Percentiles rank a stretch among this genome's conserved stretches.
phyloP scores from a whole-genome alignment of 495 filamentous ascomycete genomes.

The Penicillium goetzii region DNA sequence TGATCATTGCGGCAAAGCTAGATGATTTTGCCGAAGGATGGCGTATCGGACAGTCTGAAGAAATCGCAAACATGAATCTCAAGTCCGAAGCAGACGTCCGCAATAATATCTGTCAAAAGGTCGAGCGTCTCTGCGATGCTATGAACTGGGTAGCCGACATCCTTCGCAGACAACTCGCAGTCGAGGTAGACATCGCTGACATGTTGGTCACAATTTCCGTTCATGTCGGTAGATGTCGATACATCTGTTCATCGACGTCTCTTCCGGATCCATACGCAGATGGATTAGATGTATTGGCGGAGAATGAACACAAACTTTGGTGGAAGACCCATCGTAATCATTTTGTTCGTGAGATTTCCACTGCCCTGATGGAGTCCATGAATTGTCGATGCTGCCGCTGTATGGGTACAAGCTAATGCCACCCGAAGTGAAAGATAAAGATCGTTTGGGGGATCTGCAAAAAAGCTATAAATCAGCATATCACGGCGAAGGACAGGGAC shows the following conservation, averaged over 20 bases:
- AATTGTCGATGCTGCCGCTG: slow-evolving; percentile 3
- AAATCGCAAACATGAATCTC: neutral
- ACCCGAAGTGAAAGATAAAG: neutral
- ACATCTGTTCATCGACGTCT: neutral
- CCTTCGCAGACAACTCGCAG: neutral
- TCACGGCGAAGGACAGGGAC: no score
- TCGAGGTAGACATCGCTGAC: slow-evolving; percentile 1
- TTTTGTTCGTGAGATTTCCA: slow-evolving; percentile 3
- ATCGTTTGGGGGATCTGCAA: no score
- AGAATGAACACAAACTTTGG: neutral
- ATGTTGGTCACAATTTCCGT: neutral
- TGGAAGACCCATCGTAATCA: slow-evolving; percentile 1
- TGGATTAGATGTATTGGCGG: slow-evolving; percentile 2
- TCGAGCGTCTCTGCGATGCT: neutral
- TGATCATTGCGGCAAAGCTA: neutral
- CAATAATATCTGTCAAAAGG: neutral
- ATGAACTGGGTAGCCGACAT: slow-evolving; percentile 4
- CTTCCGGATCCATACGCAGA: slow-evolving; percentile 1
- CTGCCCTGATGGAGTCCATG: slow-evolving; percentile 2
- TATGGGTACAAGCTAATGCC: neutral
- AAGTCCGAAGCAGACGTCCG: neutral
- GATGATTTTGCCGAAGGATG: slow-evolving; percentile 2
- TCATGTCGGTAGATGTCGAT: slow-evolving; percentile 5
- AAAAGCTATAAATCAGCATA: no score
- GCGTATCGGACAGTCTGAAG: neutral